Conservation (phyloP, 441 rosid species). For the Adansonia madagascariensis region DNA sequence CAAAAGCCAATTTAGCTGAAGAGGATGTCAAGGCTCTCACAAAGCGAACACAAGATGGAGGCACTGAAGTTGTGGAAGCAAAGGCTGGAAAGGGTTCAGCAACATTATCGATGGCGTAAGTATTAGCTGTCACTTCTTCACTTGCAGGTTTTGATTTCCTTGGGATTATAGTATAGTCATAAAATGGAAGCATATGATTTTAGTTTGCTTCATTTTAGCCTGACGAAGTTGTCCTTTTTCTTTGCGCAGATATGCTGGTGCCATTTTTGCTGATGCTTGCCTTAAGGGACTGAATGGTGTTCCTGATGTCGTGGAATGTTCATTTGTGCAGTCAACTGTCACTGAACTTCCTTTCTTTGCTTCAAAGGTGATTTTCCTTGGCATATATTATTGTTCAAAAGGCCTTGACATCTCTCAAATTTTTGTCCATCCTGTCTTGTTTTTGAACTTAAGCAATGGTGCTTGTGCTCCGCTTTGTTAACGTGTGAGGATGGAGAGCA, state of each 20-base stretch:
- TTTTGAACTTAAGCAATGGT: not conserved
- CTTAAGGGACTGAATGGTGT: constrained; percentile 91
- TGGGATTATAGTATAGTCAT: not conserved
- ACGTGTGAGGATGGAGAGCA: not conserved
- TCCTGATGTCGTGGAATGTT: constrained; percentile 84
- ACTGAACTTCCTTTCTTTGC: constrained; percentile 96
- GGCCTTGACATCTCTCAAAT: not conserved
- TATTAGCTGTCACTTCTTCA: constrained; percentile 19
- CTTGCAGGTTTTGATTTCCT: not conserved
- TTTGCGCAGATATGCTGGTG: constrained; percentile 87
- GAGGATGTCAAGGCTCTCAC: constrained; percentile 79
- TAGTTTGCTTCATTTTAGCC: not conserved
- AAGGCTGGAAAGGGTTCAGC: constrained; percentile 99
- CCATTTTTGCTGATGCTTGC: constrained; percentile 94
- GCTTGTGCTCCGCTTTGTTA: not conserved
- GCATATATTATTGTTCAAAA: not conserved
- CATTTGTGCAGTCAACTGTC: constrained; percentile 79
- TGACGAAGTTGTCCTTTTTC: not conserved
- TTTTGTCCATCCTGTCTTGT: not conserved
- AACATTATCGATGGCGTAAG: constrained; percentile 98
- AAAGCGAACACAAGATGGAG: constrained; percentile 96
- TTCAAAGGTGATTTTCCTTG: constrained; percentile 62
- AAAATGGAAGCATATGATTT: not conserved
- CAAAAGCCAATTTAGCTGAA: constrained; percentile 69
- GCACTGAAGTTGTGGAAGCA: constrained; percentile 96